phyloP scores from a whole-genome alignment of 306 rosid species.

The Alnus rubra region DNA sequence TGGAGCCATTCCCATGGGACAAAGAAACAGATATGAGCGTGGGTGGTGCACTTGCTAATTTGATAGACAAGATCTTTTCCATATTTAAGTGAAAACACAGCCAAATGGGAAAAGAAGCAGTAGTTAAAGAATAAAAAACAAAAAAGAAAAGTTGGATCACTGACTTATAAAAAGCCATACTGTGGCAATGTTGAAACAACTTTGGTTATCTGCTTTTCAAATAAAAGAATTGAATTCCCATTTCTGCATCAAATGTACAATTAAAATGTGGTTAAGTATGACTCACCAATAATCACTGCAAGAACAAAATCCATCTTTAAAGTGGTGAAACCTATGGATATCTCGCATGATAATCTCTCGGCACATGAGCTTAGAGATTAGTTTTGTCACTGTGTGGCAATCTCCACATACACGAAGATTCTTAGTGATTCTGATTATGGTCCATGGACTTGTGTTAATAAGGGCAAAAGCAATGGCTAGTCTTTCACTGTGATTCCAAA shows the following conservation, averaged over 20 bases:
- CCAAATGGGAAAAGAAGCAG: slow-evolving; percentile 22
- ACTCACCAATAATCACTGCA: slow-evolving; percentile 64
- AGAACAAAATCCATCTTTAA: slow-evolving; percentile 51
- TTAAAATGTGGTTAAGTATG: slow-evolving; percentile 13
- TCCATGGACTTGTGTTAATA: slow-evolving; percentile 44
- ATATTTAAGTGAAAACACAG: slow-evolving; percentile 30
- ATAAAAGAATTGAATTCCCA: slow-evolving; percentile 21
- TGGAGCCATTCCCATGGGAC: slow-evolving; percentile 68
- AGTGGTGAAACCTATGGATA: slow-evolving; percentile 60
- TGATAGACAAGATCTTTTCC: slow-evolving; percentile 31
- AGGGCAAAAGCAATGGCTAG: slow-evolving; percentile 63
- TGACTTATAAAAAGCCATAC: slow-evolving; percentile 5
- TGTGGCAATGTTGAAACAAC: slow-evolving; percentile 26
- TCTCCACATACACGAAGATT: slow-evolving; percentile 62
- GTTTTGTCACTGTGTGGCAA: slow-evolving; percentile 54
- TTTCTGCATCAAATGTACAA: slow-evolving; percentile 3
- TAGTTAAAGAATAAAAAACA: slow-evolving; percentile 21
- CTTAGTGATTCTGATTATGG: slow-evolving; percentile 58
- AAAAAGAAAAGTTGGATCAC: slow-evolving; percentile 29
- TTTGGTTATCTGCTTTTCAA: slow-evolving; percentile 5
- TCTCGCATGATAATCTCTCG: slow-evolving; percentile 59
- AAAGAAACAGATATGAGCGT: slow-evolving; percentile 65
- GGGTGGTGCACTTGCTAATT: slow-evolving; percentile 38
- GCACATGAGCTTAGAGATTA: slow-evolving; percentile 44
- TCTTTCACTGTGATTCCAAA: slow-evolving; percentile 63